Base-by-base conservation (phyloP, 1,284 basidiomycete species). In the Malassezia sympodialis region DNA sequence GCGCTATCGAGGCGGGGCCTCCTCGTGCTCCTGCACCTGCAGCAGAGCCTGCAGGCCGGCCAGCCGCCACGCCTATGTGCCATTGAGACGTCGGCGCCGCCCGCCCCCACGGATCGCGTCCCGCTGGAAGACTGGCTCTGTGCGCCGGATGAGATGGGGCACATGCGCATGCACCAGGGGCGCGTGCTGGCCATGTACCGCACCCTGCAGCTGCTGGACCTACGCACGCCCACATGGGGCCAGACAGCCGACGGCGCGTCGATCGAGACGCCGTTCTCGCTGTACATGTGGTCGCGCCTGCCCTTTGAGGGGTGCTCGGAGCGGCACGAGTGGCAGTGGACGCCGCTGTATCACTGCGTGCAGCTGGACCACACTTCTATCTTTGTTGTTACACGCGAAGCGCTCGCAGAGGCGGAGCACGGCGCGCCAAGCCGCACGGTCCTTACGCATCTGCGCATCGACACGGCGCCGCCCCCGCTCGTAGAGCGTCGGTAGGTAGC, bases 1-100 rank as follows among this genome's bases (percentile, higher is more conserved):
- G 52, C 64, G 8, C 56, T 64, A 15, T 66, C 66, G n/a, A 56
- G 66, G 30, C 62, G 59, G 0, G 61, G 62, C 5, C 40, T 69
- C 17, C 43, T 69, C 26, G 49, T 69, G 7, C 21, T 69, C 10
- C 41, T 4, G 23, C 37, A 8, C 37, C 4, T 40, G 23, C 23
- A 10, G 37, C 4, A 40, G 17, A 11, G 17, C 8, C 17, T 24
- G 37, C 37, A 19, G 3, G 17, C 37, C 4, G 19, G 17, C 7
- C 17, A 7, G 8, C 37, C 37, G n/a, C 37, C 37, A 4, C 23
- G 19, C 2, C 17, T 40, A n/a, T 40, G 17, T 24, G 37, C 17
- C 8, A 21, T 24, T 21, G 37, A 4, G 8, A 24, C 37, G 19
- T n/a, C 17, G 10, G 10, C n/a, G 3, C 8, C 23, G 37, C n/a